A percentile compares a stretch with the other conserved stretches of the same genome.
Conservation (phyloP, 331 rosid species). For the Pyracantha coccinea region DNA sequence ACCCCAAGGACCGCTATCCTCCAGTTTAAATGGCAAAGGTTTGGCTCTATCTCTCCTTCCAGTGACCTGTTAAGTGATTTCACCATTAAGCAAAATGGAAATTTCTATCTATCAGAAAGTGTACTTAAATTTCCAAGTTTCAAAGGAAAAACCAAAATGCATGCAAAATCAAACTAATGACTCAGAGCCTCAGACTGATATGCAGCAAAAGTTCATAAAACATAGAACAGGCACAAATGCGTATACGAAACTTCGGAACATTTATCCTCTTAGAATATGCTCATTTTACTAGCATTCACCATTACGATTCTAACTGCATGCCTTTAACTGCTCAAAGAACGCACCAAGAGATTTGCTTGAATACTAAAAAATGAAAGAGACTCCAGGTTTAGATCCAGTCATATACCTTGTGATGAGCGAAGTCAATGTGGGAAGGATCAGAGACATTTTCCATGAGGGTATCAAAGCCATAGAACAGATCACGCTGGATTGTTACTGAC, state of each 20-base stretch:
- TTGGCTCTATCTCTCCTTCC: conserved; percentile 97
- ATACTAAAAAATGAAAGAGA: neutral
- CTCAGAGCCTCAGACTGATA: neutral
- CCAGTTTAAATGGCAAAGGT: conserved; percentile 84
- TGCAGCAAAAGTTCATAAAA: neutral
- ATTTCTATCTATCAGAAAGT: neutral
- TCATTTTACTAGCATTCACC: neutral
- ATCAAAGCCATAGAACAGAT: conserved; percentile 89
- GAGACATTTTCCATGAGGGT: conserved; percentile 97
- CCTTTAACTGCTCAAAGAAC: neutral
- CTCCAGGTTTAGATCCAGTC: neutral
- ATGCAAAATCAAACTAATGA: neutral
- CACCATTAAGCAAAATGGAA: neutral
- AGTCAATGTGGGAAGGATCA: conserved; percentile 92
- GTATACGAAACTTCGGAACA: neutral
- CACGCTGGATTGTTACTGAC: conserved; percentile 86
- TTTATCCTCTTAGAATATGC: neutral
- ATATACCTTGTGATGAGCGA: conserved; percentile 94
- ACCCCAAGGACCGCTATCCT: conserved; percentile 68
- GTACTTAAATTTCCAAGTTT: neutral
- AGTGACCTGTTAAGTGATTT: conserved; percentile 60
- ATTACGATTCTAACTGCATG: neutral
- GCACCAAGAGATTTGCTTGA: neutral
- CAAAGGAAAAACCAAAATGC: neutral
- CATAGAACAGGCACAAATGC: neutral